Evolutionary conservation across 2,329 filamentous ascomycete genomes (phyloP), one percentile per base, ranked within the genome.

Genomic region (Volutella citrinella): DNA sequence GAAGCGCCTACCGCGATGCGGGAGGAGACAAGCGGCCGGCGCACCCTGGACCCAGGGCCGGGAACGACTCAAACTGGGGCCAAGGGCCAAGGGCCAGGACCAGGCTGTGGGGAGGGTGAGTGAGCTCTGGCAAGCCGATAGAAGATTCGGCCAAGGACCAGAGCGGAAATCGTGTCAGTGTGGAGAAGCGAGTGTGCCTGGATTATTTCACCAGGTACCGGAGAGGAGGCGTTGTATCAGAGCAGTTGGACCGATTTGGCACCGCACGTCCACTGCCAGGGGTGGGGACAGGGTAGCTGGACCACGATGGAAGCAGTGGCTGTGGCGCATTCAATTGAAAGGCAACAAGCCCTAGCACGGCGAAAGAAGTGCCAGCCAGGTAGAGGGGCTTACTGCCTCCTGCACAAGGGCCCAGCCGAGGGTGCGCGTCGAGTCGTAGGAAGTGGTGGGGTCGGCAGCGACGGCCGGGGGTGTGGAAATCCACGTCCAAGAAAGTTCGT

Each of bases 161-260:
- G 37, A 35, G 40, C 32, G 39, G 48, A 45, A 40, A 42, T 46
- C 38, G 43, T 48, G 36, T 42, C 45, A 48, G 51, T 45, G 66
- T 70, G 65, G 65, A 68, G 68, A 57, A 61, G 54, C 50, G 41
- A 56, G 43, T 53, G 55, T 51, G 52, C 61, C 59, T 63, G 60
- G 54, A 54, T 61, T 63, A 65, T 66, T 64, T 64, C 49, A 63
- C 64, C 66, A 65, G 42, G 38, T 38, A 33, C 34, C 33, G 37
- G 32, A 42, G 33, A 30, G 39, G 32, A 53, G 48, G 62, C 58
- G 60, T n/a, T 64, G 64, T 66, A 64, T 66, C 64, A 66, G 61
- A 63, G 59, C 57, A 63, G 60, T 64, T 49, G 44, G 49, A 50
- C 47, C 48, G 45, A 46, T 49, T 46, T 36, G 37, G 34, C 33